Evolutionary conservation across 2,329 filamentous ascomycete species (phyloP), one percentile per base, ranked within the genome.

Genomic region (Blastomyces silverae): DNA sequence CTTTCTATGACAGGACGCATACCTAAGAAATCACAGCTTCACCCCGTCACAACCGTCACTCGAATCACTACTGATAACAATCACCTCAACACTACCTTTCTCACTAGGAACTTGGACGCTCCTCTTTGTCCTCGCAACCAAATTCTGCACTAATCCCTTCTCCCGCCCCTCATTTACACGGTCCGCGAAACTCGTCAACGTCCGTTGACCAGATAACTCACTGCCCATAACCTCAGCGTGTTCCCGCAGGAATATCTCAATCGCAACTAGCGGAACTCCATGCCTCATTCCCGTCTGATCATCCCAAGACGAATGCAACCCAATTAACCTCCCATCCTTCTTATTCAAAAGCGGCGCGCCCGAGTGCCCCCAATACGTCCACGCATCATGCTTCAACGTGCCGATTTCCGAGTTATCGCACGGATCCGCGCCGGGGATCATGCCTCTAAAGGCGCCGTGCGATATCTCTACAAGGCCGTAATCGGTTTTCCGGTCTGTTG

Each of bases 301-400:
- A 69, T 85, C 81, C 81, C 82, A 85, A 37, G 78, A 81, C 3
- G 81, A 84, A 74, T 85, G 82, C 66, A 85, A 66, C 1, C 82
- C 82, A 0, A 84, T 71, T 64, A 85, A 68, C 11, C 34, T 68
- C 0, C 79, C 80, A 15, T 72, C 73, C n/a, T 66, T 69, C 39
- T 66, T 63, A 20, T 77, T 70, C n/a, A 84, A 66, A 20, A 85
- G 70, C 1, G 80, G 81, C 5, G 82, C 82, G 2, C 82, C 82
- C 28, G 79, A 82, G 69, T 84, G 82, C 1, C 82, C 82, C 83
- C 82, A 84, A 70, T 84, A 85, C 1, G 82, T 84, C 82, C 82
- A 85, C 64, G 80, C 82, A 68, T 81, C 79, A 69, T 85, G 83
- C 76, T 77, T 81, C 67, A 84, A 67, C 0, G 78, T 78, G 0